Conservation (phyloP, 371 early-diverging fungal genomes). For the Mucor lusitanicus region DNA sequence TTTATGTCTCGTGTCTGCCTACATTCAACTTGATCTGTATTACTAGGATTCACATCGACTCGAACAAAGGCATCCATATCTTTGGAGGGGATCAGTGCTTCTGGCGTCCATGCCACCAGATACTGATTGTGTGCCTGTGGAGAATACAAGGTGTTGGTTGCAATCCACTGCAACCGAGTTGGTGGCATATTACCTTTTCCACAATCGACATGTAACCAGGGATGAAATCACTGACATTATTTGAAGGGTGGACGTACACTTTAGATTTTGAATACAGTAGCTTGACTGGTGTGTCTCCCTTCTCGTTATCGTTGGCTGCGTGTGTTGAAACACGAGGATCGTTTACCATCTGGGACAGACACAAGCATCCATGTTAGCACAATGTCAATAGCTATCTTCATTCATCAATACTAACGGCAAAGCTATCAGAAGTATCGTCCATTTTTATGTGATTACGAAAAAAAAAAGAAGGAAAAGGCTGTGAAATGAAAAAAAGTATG, state of each 20-base stretch:
- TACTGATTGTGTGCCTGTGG: constrained; percentile 33
- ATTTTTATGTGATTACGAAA: neutral
- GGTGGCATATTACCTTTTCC: constrained; percentile 26
- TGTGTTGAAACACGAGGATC: constrained; percentile 10
- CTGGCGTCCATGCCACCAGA: constrained; percentile 52
- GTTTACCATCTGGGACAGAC: constrained; percentile 5
- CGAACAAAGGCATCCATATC: constrained; percentile 45
- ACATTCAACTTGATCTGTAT: constrained; percentile 30
- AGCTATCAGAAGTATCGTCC: neutral
- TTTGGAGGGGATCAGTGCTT: constrained; percentile 37
- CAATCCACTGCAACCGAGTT: neutral
- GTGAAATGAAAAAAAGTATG: neutral
- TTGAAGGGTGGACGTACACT: constrained; percentile 50
- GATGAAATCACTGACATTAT: constrained; percentile 31
- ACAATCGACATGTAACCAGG: constrained; percentile 49
- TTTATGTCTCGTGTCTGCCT: neutral
- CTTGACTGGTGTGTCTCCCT: constrained; percentile 21
- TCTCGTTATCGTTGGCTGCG: neutral
- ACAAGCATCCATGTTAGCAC: neutral
- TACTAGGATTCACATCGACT: constrained; percentile 36
- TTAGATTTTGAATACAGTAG: constrained; percentile 51
- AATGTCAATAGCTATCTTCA: neutral
- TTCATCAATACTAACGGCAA: neutral
- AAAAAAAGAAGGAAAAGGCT: too few species aligned
- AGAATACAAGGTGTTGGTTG: neutral